Evolutionary conservation across 495 filamentous ascomycete species (phyloP).

Genomic region (Hypoxylon intermedium): DNA sequence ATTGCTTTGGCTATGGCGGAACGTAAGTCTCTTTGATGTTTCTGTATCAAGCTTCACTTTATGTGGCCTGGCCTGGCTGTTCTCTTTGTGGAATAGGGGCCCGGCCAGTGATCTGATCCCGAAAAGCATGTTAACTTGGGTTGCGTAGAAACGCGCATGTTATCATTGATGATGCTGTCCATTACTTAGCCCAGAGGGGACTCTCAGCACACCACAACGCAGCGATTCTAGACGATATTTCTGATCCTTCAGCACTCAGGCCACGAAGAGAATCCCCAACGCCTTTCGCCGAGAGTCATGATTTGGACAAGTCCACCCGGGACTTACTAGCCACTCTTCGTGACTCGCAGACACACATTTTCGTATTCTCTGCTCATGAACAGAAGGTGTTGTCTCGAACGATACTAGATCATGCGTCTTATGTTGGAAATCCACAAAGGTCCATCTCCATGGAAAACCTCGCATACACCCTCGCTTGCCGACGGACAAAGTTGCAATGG

Average conservation of each 20-base stretch:
- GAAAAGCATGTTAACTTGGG: not conserved
- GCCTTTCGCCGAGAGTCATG: not conserved
- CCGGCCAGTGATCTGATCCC: too few relatives aligned
- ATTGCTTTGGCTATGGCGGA: constrained; percentile 35
- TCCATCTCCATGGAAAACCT: constrained; percentile 25
- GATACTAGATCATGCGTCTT: constrained; percentile 20
- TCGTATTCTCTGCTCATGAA: constrained; percentile 40
- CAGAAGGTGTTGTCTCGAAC: constrained; percentile 32
- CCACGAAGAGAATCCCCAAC: not conserved
- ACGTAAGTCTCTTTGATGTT: constrained; percentile 16
- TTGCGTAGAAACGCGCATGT: constrained; percentile 24
- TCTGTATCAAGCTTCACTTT: not conserved
- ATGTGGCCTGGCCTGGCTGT: not conserved
- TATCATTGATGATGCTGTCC: constrained; percentile 30
- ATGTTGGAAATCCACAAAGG: constrained; percentile 12
- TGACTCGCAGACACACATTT: constrained; percentile 28
- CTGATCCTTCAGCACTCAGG: not conserved
- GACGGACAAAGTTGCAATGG: constrained; percentile 37
- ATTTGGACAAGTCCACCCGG: not conserved
- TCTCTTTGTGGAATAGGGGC: too few relatives aligned
- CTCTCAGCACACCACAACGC: constrained; percentile 24
- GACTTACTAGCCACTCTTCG: not conserved
- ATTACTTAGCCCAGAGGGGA: constrained; percentile 15
- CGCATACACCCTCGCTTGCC: constrained; percentile 38
- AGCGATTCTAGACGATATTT: not conserved